phyloP scores from a whole-genome alignment of 352 stramenopile species.

The Phytophthora brassicae region DNA sequence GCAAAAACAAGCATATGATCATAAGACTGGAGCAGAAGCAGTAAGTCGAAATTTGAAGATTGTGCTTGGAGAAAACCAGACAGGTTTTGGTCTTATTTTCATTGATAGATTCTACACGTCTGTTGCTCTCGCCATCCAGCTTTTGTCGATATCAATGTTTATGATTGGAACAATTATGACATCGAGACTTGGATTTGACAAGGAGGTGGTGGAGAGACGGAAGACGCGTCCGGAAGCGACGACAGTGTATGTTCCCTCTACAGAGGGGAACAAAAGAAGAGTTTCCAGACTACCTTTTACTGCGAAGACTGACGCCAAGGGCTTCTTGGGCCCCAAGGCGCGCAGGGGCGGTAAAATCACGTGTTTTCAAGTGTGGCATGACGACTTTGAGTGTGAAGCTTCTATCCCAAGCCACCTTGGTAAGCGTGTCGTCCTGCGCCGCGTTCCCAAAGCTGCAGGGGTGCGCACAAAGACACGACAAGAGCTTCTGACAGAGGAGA shows the following conservation, averaged over 20 bases:
- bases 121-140: neutral
- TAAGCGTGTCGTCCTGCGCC: constrained; percentile 1
- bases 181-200: too few species aligned
- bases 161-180: too few species aligned
- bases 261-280: neutral
- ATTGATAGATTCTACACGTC: neutral
- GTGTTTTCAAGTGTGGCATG: constrained; percentile 6
- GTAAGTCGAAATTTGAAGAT: neutral
- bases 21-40: neutral
- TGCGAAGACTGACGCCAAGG: constrained; percentile 1
- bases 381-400: neutral
- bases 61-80: neutral
- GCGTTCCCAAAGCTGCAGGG: neutral
- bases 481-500: neutral
- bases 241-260: neutral
- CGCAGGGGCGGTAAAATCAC: neutral
- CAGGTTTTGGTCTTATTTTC: neutral
- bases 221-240: neutral
- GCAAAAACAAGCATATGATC: neutral
- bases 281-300: constrained; percentile 3
- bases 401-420: neutral
- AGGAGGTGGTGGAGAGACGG: neutral
- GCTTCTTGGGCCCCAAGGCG: too few species aligned
- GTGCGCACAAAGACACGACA: neutral
- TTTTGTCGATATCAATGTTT: too few species aligned